Conservation (phyloP, 2,329 filamentous ascomycete genomes). For the Gremmenia infestans region DNA sequence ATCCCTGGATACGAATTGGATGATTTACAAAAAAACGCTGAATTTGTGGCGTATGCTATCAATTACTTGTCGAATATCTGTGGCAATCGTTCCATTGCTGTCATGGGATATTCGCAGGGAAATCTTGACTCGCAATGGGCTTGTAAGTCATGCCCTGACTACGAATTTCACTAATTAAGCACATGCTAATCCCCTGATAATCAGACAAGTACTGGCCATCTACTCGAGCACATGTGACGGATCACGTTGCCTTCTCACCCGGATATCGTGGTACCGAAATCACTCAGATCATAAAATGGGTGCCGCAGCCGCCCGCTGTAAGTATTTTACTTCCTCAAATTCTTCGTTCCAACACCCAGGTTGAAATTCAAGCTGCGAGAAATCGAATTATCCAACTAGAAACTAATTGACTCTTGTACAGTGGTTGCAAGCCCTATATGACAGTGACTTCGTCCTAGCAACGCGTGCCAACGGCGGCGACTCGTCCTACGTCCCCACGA, state of each 20-base stretch:
- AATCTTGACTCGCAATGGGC: slow-evolving; percentile 52
- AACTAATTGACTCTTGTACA: neutral
- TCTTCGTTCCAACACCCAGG: neutral
- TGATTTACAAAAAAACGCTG: slow-evolving; percentile 47
- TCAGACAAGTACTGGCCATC: slow-evolving; percentile 49
- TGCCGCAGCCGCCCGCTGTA: neutral
- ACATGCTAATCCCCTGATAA: neutral
- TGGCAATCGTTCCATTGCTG: slow-evolving; percentile 33
- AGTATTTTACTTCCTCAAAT: neutral
- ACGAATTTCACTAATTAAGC: too few relatives aligned
- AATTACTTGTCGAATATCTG: slow-evolving; percentile 46
- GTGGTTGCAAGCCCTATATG: slow-evolving; percentile 40
- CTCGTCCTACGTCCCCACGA: slow-evolving; percentile 50
- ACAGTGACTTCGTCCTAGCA: slow-evolving; percentile 38
- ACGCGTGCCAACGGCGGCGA: slow-evolving; percentile 42
- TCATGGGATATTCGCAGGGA: slow-evolving; percentile 53
- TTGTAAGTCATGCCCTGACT: slow-evolving; percentile 21
- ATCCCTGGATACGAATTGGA: slow-evolving; percentile 42
- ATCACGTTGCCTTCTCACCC: slow-evolving; percentile 48
- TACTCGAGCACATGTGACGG: slow-evolving; percentile 39
- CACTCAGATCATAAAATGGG: slow-evolving; percentile 27
- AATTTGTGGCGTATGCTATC: slow-evolving; percentile 54
- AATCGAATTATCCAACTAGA: neutral
- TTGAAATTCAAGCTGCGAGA: neutral
- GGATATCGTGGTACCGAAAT: slow-evolving; percentile 47